Conservation (phyloP, 1,284 basidiomycete genomes). For the Inonotus hispidus region DNA sequence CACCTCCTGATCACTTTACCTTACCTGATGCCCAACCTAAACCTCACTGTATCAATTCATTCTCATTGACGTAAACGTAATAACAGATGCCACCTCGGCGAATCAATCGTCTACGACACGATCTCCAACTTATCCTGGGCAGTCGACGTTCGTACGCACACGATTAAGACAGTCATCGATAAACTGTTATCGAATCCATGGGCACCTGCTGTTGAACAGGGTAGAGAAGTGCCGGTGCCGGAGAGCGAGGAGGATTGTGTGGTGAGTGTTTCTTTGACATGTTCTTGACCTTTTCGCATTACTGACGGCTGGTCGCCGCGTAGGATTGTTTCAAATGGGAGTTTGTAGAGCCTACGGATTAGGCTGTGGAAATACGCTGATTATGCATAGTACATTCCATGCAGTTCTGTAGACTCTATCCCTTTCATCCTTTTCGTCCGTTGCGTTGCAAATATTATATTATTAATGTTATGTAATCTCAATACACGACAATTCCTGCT, state of each 20-base stretch:
- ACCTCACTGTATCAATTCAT: conserved; percentile 1
- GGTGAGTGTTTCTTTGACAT: conserved; percentile 35
- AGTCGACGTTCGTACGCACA: conserved; percentile 77
- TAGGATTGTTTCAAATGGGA: conserved; percentile 76
- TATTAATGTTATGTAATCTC: not conserved
- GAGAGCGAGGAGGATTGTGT: conserved; percentile 53
- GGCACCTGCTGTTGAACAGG: conserved; percentile 51
- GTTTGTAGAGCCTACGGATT: conserved; percentile 47
- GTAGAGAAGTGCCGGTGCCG: conserved; percentile 55
- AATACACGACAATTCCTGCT: not conserved
- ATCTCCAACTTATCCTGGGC: conserved; percentile 81
- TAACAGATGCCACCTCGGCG: conserved; percentile 83
- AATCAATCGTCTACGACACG: conserved; percentile 86
- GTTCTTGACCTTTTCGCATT: not conserved
- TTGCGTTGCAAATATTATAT: no score
- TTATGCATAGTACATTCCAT: no score
- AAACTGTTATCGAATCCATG: conserved; percentile 73
- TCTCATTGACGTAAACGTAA: no score
- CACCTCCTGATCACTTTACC: conserved; percentile 21
- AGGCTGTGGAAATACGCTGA: not conserved
- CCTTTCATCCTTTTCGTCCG: no score
- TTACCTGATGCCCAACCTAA: no score
- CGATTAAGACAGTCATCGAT: conserved; percentile 80
- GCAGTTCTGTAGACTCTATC: not conserved
- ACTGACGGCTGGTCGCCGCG: not conserved